Base-by-base conservation (phyloP, 257 asterid genomes). In the Catharanthus roseus region DNA sequence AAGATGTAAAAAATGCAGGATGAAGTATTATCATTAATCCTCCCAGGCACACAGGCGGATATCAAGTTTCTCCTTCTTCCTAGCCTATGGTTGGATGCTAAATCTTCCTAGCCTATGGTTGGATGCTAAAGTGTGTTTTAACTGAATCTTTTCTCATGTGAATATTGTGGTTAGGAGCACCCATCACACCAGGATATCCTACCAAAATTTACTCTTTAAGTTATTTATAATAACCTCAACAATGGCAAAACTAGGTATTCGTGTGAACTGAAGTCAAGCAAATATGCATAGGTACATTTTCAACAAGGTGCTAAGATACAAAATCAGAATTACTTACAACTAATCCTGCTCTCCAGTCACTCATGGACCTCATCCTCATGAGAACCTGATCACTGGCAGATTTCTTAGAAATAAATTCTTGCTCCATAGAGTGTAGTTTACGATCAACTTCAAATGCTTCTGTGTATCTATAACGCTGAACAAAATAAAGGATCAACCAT, bases 361-460 rank as follows among this genome's bases (percentile, higher is more conserved):
- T 80, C 77, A 67, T 77, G 68, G 92, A 81, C 67, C 82, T 72
- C 73, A 95, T 76, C 81, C 84, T 89, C 69, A 76, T 60, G 18
- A 85, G 58, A 60, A 80, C 74, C 73, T 73, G 88, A 51, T 87
- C 97, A 31, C 73, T 65, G 72, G 51, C 79, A 23, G 83, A 73
- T 68, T 33, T 70, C 78, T 79, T 79, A 65, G 89, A 80, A 71
- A 88, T 82, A 78, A 87, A 87, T 50, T 80, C 88, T 38, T 89
- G 84, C 95, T 95, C 99, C 72, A 82, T 68, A 63, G 50, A 65
- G 81, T 75, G 88, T 80, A 95, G 93, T 80, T 88, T 77, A 72
- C 69, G 74, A 77, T 95, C 89, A 84, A 89, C 89, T 82, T 85
- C 88, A 85, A 84, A 91, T 54, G 98, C 99, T 82, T 95, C 97